Evolutionary conservation across 2,329 filamentous ascomycete species (phyloP), one percentile per base, ranked within the genome.

Genomic region (Ascochyta viciae-villosae): DNA sequence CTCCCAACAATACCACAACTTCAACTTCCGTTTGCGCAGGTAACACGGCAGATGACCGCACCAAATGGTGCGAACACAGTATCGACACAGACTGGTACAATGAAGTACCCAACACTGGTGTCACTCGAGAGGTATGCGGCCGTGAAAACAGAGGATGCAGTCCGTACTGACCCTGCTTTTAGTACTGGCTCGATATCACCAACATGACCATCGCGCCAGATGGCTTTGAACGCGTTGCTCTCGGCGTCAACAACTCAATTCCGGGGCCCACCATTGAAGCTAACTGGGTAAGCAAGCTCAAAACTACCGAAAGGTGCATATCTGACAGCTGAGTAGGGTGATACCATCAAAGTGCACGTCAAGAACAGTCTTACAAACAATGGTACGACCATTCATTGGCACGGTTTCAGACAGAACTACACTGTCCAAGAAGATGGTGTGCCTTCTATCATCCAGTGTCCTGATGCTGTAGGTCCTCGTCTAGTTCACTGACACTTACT

Each of bases 181-280:
- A 78, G 63, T 81, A 79, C 61, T 75, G 71, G 63, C 69, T 80
- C 31, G 41, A 45, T 19, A 45, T 52, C 41, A 47, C 42, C 27
- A 47, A 54, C 23, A 54, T 42, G 22, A 47, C 42, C 24, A 42
- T 58, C 16, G 39, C 90, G 65, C 91, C 90, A 0, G 90, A 94
- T 76, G 87, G 87, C 22, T 82, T 82, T 56, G 80, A 84, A 35
- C 83, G 90, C 29, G 82, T 86, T n/a, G 84, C 85, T 3, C 90
- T 94, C 69, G 89, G 89, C 41, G 89, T 95, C 77, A 94, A 95
- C 67, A 85, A 85, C 4, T 74, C 87, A 76, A 92, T 90, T 88
- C 91, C 90, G 1, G 82, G 89, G 48, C 90, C 91, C 1, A 74
- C 77, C 24, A 87, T 92, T 53, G 81, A 84, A 47, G 87, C 84